Base-by-base conservation (phyloP, 768 basidiomycete genomes). In the Peribolospora baueri region DNA sequence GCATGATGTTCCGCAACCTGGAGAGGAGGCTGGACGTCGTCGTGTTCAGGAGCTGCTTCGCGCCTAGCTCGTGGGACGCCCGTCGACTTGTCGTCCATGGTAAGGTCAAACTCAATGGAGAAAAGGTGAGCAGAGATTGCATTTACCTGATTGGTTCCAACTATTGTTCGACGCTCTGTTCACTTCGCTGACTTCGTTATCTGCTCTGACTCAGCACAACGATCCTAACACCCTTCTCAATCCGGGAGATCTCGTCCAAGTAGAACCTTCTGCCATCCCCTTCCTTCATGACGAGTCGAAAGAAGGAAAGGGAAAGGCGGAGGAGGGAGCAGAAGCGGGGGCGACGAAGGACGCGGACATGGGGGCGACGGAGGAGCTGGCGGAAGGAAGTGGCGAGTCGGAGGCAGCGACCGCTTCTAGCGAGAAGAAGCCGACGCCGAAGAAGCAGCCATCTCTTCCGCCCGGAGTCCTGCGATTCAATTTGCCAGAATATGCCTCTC, bases 1-100 rank as follows among this genome's bases (percentile, higher is more conserved):
- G 84, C 66, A 75, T 98, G 75, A 90, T 97, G 84, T 84, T 90
- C 66, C 67, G 77, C 0, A 86, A 95, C 68, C 75, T 97, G n/a
- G 93, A 98, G 72, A 74, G 88, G 65, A 68, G 93, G 67, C 75
- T 98, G 66, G 93, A 98, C 63, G 80, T 86, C 48, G 77, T 95
- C 65, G 69, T 97, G 51, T 97, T 95, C 69, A 72, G 90, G 50
- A 76, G 77, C 55, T 91, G 90, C 65, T 80, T 97, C 61, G 81
- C 80, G 39, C 75, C 78, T 58, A 87, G 83, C 63, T 81, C 90
- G 50, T 93, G 88, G 67, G 81, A 86, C 61, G 93, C 93, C 3
- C 73, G 87, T 61, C 70, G 81, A 58, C 68, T 95, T 61, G 81
- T 97, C 61, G 72, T 88, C 14, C 83, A 86, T 57, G 87, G 90